phyloP scores from a whole-genome alignment of 2,329 filamentous ascomycete genomes.

The Fusarium floridanum region DNA sequence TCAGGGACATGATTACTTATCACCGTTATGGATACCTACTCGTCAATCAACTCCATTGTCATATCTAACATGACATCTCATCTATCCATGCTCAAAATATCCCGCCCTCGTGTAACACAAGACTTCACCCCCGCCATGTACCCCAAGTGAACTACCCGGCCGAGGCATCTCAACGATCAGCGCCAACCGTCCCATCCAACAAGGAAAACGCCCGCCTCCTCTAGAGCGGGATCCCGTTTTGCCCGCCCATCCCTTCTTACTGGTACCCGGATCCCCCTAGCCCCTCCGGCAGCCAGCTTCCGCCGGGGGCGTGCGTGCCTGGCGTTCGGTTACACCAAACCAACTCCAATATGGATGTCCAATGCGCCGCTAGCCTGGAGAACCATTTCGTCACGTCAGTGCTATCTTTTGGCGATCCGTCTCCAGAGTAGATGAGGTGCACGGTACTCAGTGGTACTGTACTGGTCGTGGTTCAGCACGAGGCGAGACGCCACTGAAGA shows the following conservation, averaged over 20 bases:
- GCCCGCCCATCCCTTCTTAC: not conserved
- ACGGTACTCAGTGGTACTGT: not conserved
- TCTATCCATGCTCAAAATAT: not conserved
- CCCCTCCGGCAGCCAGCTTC: slow-evolving; percentile 11
- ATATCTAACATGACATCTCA: not conserved
- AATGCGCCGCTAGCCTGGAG: not conserved
- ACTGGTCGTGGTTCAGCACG: not conserved
- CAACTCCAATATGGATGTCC: not conserved
- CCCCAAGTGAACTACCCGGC: not conserved
- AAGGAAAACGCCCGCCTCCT: slow-evolving; percentile 7
- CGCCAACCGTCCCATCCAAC: not conserved
- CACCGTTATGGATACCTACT: not conserved
- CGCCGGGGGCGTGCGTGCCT: slow-evolving; percentile 1
- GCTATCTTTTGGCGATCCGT: not conserved
- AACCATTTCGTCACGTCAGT: not conserved
- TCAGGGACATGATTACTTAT: not conserved
- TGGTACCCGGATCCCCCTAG: not conserved
- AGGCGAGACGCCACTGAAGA: not conserved
- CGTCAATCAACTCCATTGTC: not conserved
- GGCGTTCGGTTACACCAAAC: slow-evolving; percentile 6
- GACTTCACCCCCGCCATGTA: not conserved
- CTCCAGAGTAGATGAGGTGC: not conserved
- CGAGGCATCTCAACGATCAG: not conserved
- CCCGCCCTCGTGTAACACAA: not conserved
- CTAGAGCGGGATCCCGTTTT: not conserved